Evolutionary conservation across 2,329 filamentous ascomycete species (phyloP), one percentile per base, ranked within the genome.

Genomic region (Celoporthe dispersa): DNA sequence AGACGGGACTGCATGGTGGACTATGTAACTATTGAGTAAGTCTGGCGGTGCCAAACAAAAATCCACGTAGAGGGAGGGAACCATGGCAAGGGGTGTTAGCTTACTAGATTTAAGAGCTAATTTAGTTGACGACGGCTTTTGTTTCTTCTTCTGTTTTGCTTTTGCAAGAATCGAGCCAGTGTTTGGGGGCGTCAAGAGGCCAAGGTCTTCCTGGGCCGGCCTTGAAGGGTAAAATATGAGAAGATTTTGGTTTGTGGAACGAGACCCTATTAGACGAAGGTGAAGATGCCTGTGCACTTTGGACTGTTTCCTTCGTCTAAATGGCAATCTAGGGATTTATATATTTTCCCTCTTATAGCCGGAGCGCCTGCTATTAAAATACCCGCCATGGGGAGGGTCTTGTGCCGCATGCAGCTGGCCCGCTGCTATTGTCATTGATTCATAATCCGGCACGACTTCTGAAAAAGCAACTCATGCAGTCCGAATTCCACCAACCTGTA

Each of bases 361-460:
- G 25, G 28, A 33, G 14, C 28, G 14, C 28, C 25, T 31, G 53
- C 22, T 3, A 5, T 8, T 35, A 4, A 8, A 35, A 35, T 9
- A n/a, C 7, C 5, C 5, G 12, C 11, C 25, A 31, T 33, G 31
- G 14, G 28, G 19, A 19, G 25, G 25, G 28, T 16, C 31, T 59
- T 31, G 33, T 60, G 57, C 33, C 33, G 33, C 57, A 57, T 57
- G 53, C 25, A 57, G 44, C 2, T 60, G 55, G 57, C 22, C 1
- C 22, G 25, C 53, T 60, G 57, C 3, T n/a, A 60, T 14, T 31
- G 12, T 57, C 16, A 57, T 31, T 16, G 14, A 57, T 31, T 60
- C 57, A 60, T 60, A 33, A 60, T 60, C 57, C 33, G 57, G 16
- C 31, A 60, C 28, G 16, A 60, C 25, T n/a, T n/a, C 33, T 33